Conservation (phyloP, 257 asterid genomes). For the Fraxinus anomala region DNA sequence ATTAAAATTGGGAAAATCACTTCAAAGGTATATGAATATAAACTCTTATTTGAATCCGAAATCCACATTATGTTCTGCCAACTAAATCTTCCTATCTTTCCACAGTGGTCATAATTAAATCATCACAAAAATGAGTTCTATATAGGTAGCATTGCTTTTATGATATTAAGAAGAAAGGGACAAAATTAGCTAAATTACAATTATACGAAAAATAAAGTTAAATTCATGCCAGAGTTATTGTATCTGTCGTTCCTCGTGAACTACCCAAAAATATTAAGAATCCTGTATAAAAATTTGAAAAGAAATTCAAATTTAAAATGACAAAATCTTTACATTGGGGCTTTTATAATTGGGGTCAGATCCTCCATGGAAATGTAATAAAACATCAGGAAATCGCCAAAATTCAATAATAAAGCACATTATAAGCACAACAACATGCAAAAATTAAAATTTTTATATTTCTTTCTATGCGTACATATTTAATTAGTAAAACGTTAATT, state of each 20-base stretch:
- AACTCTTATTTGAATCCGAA: too few relatives aligned
- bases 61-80: too few relatives aligned
- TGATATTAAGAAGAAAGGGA: background rate
- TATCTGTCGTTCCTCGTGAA: background rate
- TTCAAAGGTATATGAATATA: too few relatives aligned
- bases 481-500: background rate
- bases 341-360: constrained; percentile 25
- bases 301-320: constrained; percentile 7
- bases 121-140: too few relatives aligned
- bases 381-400: constrained; percentile 16
- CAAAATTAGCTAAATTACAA: constrained; percentile 4
- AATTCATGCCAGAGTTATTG: constrained; percentile 7
- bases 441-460: background rate
- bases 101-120: too few relatives aligned
- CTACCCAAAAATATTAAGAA: background rate
- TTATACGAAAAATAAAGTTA: background rate
- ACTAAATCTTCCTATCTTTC: too few relatives aligned
- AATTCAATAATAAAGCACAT: background rate
- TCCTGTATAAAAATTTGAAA: background rate
- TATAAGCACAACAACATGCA: background rate
- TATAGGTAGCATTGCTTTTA: background rate
- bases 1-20: too few relatives aligned
- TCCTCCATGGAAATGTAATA: constrained; percentile 24
- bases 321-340: constrained; percentile 19
- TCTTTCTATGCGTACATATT: background rate